Evolutionary conservation across 192 early-diverging fungal genomes (phyloP).

Genomic region (Coemansia sp.): DNA sequence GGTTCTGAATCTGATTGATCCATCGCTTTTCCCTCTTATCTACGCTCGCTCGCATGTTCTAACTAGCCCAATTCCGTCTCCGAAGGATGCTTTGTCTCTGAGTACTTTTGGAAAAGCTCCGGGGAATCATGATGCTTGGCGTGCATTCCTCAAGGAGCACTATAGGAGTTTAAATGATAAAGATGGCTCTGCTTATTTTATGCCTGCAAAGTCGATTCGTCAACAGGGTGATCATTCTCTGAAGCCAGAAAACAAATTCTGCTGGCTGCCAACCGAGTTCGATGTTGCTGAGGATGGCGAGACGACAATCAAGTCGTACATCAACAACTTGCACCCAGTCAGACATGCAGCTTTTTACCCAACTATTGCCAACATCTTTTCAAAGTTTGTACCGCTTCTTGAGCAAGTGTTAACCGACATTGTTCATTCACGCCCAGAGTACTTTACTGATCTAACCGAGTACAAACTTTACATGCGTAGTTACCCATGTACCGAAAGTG

Average conservation of each 20-base stretch:
- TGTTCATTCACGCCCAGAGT: not conserved
- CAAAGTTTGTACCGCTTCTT: slow-evolving; percentile 57
- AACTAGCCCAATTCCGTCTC: slow-evolving; percentile 23
- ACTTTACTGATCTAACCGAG: not conserved
- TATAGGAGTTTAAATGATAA: not conserved
- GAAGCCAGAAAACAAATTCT: not conserved
- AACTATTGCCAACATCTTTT: slow-evolving; percentile 45
- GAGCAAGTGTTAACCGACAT: slow-evolving; percentile 40
- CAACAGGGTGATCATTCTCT: not conserved
- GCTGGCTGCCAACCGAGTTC: slow-evolving; percentile 64
- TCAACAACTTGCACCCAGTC: slow-evolving; percentile 65
- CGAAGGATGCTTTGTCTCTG: slow-evolving; percentile 19
- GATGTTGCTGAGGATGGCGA: slow-evolving; percentile 41
- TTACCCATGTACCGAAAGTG: too few relatives aligned
- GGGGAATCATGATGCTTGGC: not conserved
- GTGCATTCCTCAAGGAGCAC: too few relatives aligned
- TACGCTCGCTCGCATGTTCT: too few relatives aligned
- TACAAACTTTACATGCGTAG: too few relatives aligned
- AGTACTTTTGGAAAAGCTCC: slow-evolving; percentile 30
- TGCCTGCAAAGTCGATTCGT: too few relatives aligned
- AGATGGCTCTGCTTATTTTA: not conserved
- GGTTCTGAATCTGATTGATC: slow-evolving; percentile 56
- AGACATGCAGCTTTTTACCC: slow-evolving; percentile 47
- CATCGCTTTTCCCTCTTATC: slow-evolving; percentile 55
- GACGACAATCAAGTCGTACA: slow-evolving; percentile 54